These are phyloP conservation scores for Begonia loranthoides DNA, from an alignment of 306 rosid genomes.

Conservation along the genomic window DNA sequence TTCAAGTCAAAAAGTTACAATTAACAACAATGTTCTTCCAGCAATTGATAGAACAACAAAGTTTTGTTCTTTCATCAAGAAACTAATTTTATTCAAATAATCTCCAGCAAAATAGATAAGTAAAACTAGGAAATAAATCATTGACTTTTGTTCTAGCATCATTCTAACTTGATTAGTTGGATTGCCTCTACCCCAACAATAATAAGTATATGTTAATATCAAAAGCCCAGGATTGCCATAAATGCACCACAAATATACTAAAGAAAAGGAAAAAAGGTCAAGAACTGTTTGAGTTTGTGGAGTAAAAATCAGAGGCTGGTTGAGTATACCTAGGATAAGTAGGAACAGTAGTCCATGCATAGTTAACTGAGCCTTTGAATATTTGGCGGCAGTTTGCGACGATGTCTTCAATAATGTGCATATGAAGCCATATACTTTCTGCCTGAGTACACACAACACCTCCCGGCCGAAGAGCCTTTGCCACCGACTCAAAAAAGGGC, in stretches of 20 bases:
- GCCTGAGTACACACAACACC: conserved; percentile 97
- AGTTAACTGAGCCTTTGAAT: conserved; percentile 93
- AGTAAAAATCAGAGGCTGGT: too few relatives aligned
- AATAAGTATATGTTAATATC: too few relatives aligned
- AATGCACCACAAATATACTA: not conserved
- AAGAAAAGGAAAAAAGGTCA: not conserved
- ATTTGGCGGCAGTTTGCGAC: conserved; percentile 70
- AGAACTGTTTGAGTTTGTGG: too few relatives aligned
- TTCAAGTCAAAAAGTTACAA: not conserved
- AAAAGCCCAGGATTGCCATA: not conserved
- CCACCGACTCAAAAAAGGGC: conserved; percentile 69
- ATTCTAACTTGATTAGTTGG: too few relatives aligned
- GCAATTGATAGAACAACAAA: too few relatives aligned
- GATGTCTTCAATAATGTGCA: conserved; percentile 83
- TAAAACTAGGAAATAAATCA: too few relatives aligned
- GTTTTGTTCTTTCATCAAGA: too few relatives aligned
- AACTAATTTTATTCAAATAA: too few relatives aligned
- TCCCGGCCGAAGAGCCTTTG: conserved; percentile 93
- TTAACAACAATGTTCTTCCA: not conserved
- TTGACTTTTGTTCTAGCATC: too few relatives aligned
- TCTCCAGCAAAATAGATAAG: too few relatives aligned
- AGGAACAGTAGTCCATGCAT: conserved; percentile 99
- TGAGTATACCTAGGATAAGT: conserved; percentile 75
- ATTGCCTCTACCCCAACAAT: too few relatives aligned
- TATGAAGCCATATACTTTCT: conserved; percentile 99